Base-by-base conservation (phyloP, 139 green algal genomes). In the Tetradesmus obliquus region DNA sequence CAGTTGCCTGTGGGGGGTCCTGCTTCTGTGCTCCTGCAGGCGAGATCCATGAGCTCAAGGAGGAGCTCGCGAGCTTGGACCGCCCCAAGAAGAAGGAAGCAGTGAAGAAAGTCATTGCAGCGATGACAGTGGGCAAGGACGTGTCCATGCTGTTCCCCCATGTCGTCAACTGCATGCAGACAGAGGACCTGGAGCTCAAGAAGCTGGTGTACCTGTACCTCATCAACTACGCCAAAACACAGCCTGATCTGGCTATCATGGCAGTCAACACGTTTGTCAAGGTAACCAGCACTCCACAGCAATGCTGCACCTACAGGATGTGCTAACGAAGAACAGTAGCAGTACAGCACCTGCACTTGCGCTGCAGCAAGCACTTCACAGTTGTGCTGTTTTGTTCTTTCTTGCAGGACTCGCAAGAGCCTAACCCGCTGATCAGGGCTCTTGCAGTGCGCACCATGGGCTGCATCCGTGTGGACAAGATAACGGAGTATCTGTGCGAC, bases 251-350 rank as follows among this genome's bases (percentile, higher is more conserved):
- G 84, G 97, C 98, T 76, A 99, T 99, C 91, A 98, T 99, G 96
- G 98, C 97, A 0, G 98, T 99, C 22, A 99, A 99, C 94, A 99
- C 98, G 0, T 99, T 99, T 94, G 98, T 99, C 13, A 99, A 99
- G 97, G 98, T 97, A 24, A 13, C 1, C 5, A 55, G 58, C 55
- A 55, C 20, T 55, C 58, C 12, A n/a, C 84, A 55, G 24, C 58
- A 88, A 20, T 6, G 22, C n/a, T 45, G 5, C 45, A 20, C 32
- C 53, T 51, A 85, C 84, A 84, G 32, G 32, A 55, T 13, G 7
- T 69, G 53, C 53, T 71, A 57, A 32, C n/a, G 15, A 54, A 24
- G 66, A n/a, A 17, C 19, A 8, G 22, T 53, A 74, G 54, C 79
- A 79, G 24, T 20, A 13, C 62, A 17, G 55, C 2, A 1, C 24